These are phyloP conservation scores for Phellopilus nigrolimitatus DNA, from an alignment of 1,284 basidiomycete genomes.

Conservation along the genomic window DNA sequence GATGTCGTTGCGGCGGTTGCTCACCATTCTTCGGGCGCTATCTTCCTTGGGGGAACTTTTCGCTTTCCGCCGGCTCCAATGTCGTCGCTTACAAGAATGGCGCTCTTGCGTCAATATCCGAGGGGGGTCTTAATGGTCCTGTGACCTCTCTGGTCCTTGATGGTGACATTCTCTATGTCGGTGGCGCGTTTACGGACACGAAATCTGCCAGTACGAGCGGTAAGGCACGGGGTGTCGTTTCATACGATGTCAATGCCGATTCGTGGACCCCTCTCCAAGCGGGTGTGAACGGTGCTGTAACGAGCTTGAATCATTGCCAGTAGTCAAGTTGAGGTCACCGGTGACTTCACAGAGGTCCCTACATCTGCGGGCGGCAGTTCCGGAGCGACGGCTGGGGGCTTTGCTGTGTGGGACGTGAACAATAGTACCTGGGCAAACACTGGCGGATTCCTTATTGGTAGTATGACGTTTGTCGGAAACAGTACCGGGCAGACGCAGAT, in stretches of 20 bases:
- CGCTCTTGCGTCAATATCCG: conserved; percentile 47
- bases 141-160: conserved; percentile 63
- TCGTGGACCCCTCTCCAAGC: conserved; percentile 68
- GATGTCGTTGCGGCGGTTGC: conserved; percentile 52
- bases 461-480: conserved; percentile 68
- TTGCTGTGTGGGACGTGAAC: conserved; percentile 74
- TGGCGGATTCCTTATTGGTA: conserved; percentile 72
- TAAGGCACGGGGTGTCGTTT: conserved; percentile 59
- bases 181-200: conserved; percentile 81
- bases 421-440: conserved; percentile 63
- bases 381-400: conserved; percentile 52
- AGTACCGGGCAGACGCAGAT: conserved; percentile 41
- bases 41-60: conserved; percentile 83
- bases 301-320: conserved; percentile 50
- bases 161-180: conserved; percentile 71
- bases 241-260: conserved; percentile 68
- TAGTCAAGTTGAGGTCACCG: conserved; percentile 60
- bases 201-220: conserved; percentile 47
- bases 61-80: conserved; percentile 60
- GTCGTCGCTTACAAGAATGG: conserved; percentile 69
- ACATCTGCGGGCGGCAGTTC: conserved; percentile 34
- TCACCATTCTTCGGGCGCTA: conserved; percentile 55
- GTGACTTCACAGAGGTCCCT: conserved; percentile 66
- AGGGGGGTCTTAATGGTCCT: conserved; percentile 68
- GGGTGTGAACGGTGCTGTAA: conserved; percentile 77